phyloP scores from a whole-genome alignment of 1,139 yeast species.

The Nakaseomyces sp. region DNA sequence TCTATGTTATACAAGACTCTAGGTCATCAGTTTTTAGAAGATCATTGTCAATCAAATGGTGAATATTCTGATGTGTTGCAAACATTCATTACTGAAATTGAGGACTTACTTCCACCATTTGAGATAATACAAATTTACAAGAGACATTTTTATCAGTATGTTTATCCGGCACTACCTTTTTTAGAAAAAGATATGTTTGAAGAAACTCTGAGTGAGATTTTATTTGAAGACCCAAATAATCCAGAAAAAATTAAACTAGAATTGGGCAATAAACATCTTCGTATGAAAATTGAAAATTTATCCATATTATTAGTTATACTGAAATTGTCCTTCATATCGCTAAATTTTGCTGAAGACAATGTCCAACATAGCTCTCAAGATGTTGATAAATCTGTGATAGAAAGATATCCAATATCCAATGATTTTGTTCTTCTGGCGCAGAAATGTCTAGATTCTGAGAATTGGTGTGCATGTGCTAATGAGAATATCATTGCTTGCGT shows the following conservation, averaged over 20 bases:
- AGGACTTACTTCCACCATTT: constrained; percentile 15
- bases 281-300: constrained; percentile 25
- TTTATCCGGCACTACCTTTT: constrained; percentile 19
- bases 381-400: constrained; percentile 9
- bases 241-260: constrained; percentile 18
- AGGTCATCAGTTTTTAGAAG: constrained; percentile 19
- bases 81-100: constrained; percentile 13
- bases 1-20: constrained; percentile 18
- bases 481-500: constrained; percentile 27
- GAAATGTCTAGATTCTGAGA: constrained; percentile 22
- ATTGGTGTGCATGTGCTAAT: constrained; percentile 27
- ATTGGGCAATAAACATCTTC: constrained; percentile 22
- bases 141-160: constrained; percentile 15
- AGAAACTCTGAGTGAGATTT: constrained; percentile 13
- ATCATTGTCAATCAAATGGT: constrained; percentile 13
- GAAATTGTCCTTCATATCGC: constrained; percentile 24
- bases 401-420: constrained; percentile 23
- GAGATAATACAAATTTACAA: constrained; percentile 14
- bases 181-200: constrained; percentile 19
- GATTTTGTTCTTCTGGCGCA: constrained; percentile 21
- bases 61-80: constrained; percentile 18
- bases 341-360: constrained; percentile 15
- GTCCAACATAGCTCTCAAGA: constrained; percentile 7
- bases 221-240: constrained; percentile 14
- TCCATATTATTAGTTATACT: constrained; percentile 22